Conservation (phyloP, 441 rosid species). For the Daphne laureola region DNA sequence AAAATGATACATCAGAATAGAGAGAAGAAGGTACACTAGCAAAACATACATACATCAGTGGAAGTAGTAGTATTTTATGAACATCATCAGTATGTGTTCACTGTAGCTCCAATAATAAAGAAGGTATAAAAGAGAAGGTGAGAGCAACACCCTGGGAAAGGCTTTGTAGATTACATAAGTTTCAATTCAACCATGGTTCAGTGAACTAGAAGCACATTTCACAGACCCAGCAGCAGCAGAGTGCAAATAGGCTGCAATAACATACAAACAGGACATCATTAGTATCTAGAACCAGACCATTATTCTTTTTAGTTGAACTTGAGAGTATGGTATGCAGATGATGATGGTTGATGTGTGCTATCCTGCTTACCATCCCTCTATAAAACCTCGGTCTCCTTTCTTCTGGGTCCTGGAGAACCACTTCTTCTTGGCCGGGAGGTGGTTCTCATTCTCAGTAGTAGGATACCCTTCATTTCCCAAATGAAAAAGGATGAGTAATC, state of each 20-base stretch:
- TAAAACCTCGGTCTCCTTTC: constrained; percentile 54
- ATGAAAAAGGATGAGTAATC: constrained; percentile 6
- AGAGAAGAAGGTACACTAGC: background rate
- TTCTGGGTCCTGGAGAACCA: constrained; percentile 25
- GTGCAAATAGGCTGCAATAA: constrained; percentile 45
- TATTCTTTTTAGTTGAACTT: background rate
- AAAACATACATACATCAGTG: too few species aligned
- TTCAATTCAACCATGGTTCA: background rate
- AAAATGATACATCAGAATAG: background rate
- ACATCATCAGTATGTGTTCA: too few species aligned
- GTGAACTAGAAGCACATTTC: constrained; percentile 38
- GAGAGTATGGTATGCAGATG: background rate
- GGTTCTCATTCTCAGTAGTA: constrained; percentile 22
- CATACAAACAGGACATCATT: background rate
- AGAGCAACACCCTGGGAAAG: too few species aligned
- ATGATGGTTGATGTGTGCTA: background rate
- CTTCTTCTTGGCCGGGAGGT: constrained; percentile 24
- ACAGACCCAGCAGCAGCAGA: constrained; percentile 67
- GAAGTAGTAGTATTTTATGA: too few species aligned
- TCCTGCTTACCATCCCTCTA: constrained; percentile 46
- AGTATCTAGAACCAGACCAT: background rate
- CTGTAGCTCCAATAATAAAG: too few species aligned
- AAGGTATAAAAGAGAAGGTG: too few species aligned
- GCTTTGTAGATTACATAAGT: background rate
- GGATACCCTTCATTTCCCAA: constrained; percentile 28